These are phyloP conservation scores for Blastomyces gilchristii DNA, from an alignment of 2,329 filamentous ascomycete genomes.

Conservation along the genomic window DNA sequence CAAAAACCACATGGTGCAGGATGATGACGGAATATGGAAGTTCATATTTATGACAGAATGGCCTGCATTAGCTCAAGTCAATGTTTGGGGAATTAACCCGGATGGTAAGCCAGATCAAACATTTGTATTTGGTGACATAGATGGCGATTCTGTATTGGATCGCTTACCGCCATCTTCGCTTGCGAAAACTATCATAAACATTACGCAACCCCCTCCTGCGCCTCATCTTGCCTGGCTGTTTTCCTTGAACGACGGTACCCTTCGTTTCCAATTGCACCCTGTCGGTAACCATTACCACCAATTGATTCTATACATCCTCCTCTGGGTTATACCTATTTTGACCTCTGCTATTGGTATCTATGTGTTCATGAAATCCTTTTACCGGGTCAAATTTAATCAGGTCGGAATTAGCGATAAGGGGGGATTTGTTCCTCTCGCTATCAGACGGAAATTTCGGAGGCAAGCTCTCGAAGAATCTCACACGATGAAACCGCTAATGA, in stretches of 20 bases:
- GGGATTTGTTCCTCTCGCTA: constrained; percentile 28
- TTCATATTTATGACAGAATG: constrained; percentile 55
- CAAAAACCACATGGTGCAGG: constrained; percentile 42
- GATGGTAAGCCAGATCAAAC: constrained; percentile 52
- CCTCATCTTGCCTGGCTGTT: constrained; percentile 49
- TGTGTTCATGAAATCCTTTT: constrained; percentile 52
- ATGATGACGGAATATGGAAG: constrained; percentile 43
- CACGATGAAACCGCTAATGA: constrained; percentile 27
- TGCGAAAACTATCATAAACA: constrained; percentile 47
- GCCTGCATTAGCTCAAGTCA: constrained; percentile 52
- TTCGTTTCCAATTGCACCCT: constrained; percentile 44
- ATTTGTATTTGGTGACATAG: constrained; percentile 51
- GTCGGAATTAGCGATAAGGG: constrained; percentile 45
- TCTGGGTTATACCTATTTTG: constrained; percentile 44
- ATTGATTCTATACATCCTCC: constrained; percentile 44
- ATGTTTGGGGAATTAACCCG: constrained; percentile 57
- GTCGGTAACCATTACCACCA: constrained; percentile 46
- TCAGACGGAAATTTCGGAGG: constrained; percentile 28
- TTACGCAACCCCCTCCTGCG: constrained; percentile 45
- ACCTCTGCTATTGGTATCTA: constrained; percentile 43
- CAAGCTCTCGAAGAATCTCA: constrained; percentile 21
- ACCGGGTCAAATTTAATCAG: constrained; percentile 54
- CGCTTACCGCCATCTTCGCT: constrained; percentile 52
- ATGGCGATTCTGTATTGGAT: constrained; percentile 51
- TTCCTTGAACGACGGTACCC: constrained; percentile 44